Evolutionary conservation across 352 stramenopile genomes (phyloP), one percentile per base, ranked within the genome.

Genomic region (Pythium pectinolyticum): DNA sequence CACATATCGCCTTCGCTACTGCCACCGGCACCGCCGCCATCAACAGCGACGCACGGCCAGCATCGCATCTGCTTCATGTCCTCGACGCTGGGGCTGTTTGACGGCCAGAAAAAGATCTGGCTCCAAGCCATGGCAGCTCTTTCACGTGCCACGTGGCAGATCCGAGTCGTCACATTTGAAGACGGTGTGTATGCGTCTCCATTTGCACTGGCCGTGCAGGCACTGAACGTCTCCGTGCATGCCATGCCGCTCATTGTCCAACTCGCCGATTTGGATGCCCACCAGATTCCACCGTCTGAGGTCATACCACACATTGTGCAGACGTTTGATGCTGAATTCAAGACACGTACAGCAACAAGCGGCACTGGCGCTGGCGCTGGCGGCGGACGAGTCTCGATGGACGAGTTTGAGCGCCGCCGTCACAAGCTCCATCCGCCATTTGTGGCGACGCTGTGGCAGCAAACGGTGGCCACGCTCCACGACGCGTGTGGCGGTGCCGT

Each of bases 91-190:
- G 57, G 45, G 8, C 25, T 59, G 2, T 83, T 84, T 59, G 76
- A 89, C 39, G 78, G 80, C 3, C 80, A 89, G 53, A 85, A 73
- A 56, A 75, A 78, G 28, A 89, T 89, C 64, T 89, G 74, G 74
- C 25, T 86, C 47, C 80, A 87, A 45, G 52, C 83, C 24, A 84
- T 89, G 25, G 61, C 74, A 15, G 74, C 67, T 12, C 56, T 64
- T 7, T 30, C 54, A 14, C 35, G 24, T 17, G 19, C 17, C 2
- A 31, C 25, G 9, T 70, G 63, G 63, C 34, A 61, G 4, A 12
- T 65, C 2, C 48, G 40, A 5, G 46, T 70, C 28, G 8, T 63
- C 17, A 71, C 72, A 1, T 89, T 87, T 41, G 69, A 79, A 24
- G 27, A 55, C 27, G 32, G 75, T 0, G 39, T 57, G 11, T 14